Conservation (phyloP, 2,329 filamentous ascomycete genomes). For the Alternaria postmessia region DNA sequence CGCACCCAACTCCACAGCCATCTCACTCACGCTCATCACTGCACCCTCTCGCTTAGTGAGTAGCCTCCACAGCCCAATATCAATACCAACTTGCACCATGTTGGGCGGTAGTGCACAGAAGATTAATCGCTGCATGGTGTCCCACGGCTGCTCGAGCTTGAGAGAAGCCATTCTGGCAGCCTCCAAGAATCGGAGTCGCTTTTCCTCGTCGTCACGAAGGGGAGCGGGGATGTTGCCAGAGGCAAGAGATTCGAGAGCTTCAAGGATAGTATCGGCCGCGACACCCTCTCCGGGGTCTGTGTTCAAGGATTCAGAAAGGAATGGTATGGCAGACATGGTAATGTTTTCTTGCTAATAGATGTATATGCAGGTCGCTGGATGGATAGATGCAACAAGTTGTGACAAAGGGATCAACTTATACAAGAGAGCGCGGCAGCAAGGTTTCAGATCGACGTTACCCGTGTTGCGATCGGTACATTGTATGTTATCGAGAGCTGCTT, state of each 20-base stretch:
- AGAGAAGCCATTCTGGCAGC: slow-evolving; percentile 12
- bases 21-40: slow-evolving; percentile 4
- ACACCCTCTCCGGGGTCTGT: neutral
- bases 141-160: slow-evolving; percentile 12
- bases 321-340: slow-evolving; percentile 2
- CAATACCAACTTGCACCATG: slow-evolving; percentile 10
- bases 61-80: slow-evolving; percentile 12
- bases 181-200: slow-evolving; percentile 9
- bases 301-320: neutral
- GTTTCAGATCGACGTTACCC: neutral
- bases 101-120: slow-evolving; percentile 11
- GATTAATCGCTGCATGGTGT: slow-evolving; percentile 10
- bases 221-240: slow-evolving; percentile 2
- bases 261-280: slow-evolving; percentile 4
- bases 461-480: slow-evolving; percentile 1
- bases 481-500: neutral
- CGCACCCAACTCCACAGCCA: slow-evolving; percentile 7
- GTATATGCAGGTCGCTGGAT: neutral
- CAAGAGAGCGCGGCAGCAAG: neutral
- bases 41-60: neutral
- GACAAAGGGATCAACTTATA: neutral
- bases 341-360: neutral
- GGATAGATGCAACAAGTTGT: neutral
- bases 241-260: slow-evolving; percentile 7
- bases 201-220: slow-evolving; percentile 6